Conservation (phyloP, 179 eudicot genomes). For the Gypsophila paniculata region DNA sequence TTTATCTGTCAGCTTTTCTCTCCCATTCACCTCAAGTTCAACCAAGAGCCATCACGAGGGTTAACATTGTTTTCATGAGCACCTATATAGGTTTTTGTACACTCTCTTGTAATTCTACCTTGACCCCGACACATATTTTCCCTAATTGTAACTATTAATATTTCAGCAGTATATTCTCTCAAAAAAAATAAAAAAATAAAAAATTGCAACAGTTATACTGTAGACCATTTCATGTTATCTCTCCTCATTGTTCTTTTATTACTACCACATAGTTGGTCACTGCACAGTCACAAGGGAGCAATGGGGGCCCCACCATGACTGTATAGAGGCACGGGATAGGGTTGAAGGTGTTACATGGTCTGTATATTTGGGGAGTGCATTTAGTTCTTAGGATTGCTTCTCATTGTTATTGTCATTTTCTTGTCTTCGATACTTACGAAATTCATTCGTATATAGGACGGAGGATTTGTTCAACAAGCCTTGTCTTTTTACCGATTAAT, state of each 20-base stretch:
- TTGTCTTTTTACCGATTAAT: conserved; percentile 74
- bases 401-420: conserved; percentile 4
- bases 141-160: no score
- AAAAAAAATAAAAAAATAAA: no score
- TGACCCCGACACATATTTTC: background rate
- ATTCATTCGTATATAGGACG: conserved; percentile 43
- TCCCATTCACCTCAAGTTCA: background rate
- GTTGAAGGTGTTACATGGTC: background rate
- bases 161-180: background rate
- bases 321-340: background rate
- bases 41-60: background rate
- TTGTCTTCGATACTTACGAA: conserved; percentile 1
- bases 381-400: background rate
- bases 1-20: background rate
- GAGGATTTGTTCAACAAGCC: conserved; percentile 70
- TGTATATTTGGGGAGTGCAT: background rate
- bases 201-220: no score
- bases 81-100: background rate
- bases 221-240: background rate
- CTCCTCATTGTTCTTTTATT: background rate
- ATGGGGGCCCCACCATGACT: background rate
- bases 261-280: background rate
- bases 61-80: background rate
- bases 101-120: background rate
- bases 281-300: background rate